Conservation (phyloP, 306 rosid species). For the Pyrus communis region DNA sequence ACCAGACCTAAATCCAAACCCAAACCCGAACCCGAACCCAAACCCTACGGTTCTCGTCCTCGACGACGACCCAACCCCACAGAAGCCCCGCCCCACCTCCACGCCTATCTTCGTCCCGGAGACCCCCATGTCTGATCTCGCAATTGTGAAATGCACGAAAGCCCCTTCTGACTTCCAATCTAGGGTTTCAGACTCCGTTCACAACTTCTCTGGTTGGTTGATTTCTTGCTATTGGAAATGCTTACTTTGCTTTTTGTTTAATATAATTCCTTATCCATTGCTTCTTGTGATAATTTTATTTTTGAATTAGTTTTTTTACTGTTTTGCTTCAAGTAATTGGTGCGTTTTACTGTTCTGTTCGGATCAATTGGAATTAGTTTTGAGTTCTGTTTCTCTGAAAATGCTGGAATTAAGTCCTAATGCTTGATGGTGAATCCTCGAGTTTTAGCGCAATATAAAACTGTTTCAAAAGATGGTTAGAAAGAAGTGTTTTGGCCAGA, state of each 20-base stretch:
- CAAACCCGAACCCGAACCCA: constrained; percentile 16
- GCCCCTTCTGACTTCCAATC: constrained; percentile 7
- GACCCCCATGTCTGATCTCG: constrained; percentile 60
- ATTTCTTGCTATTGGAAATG: not conserved
- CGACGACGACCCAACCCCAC: constrained; percentile 80
- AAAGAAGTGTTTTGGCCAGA: not conserved
- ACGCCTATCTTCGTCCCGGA: constrained; percentile 55
- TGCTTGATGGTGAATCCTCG: not conserved
- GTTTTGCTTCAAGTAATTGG: not conserved
- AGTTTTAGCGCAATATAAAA: too few species aligned
- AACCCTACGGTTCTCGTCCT: constrained; percentile 36
- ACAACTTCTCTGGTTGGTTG: constrained; percentile 32
- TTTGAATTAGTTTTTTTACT: not conserved
- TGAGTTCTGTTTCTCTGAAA: not conserved
- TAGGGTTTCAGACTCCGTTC: constrained; percentile 38
- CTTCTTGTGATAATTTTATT: not conserved
- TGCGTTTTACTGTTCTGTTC: not conserved
- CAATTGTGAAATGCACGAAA: constrained; percentile 50
- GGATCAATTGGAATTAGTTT: not conserved
- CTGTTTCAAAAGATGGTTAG: not conserved
- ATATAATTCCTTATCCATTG: not conserved
- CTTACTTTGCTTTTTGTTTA: not conserved
- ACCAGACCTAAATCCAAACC: constrained; percentile 2
- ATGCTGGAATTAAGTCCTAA: not conserved
- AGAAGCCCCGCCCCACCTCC: constrained; percentile 38